These are phyloP conservation scores for Chondrostereum purpureum DNA, from an alignment of 1,284 basidiomycete species.

Conservation along the genomic window DNA sequence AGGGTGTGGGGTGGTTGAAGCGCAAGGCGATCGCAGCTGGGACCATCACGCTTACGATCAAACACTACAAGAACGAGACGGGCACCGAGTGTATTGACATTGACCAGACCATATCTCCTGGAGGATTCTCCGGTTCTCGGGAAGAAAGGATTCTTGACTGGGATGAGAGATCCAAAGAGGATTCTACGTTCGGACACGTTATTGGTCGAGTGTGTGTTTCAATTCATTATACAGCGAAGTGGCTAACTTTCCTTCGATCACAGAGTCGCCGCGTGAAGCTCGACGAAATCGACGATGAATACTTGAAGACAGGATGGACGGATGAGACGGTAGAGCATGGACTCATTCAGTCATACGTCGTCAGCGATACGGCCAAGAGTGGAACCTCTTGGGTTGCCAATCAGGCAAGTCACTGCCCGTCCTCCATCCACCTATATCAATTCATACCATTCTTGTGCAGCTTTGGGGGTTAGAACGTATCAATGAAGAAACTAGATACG, in stretches of 20 bases:
- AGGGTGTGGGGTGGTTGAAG: conserved; percentile 57
- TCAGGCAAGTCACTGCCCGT: conserved; percentile 32
- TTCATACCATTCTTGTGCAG: conserved; percentile 26
- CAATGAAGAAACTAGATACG: conserved; percentile 53
- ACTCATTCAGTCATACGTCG: conserved; percentile 41
- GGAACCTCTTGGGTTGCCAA: conserved; percentile 45
- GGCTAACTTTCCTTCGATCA: background rate
- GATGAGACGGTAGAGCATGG: conserved; percentile 45
- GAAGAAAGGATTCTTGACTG: conserved; percentile 50
- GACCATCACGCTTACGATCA: conserved; percentile 48
- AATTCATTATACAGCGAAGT: background rate
- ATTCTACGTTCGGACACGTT: conserved; percentile 51
- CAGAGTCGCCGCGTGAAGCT: conserved; percentile 37
- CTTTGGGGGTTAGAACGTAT: conserved; percentile 65
- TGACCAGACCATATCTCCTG: conserved; percentile 40
- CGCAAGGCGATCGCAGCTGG: conserved; percentile 46
- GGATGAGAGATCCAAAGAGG: conserved; percentile 39
- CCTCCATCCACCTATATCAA: background rate
- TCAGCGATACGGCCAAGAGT: conserved; percentile 50
- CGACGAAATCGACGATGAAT: conserved; percentile 40
- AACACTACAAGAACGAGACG: conserved; percentile 52
- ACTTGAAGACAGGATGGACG: conserved; percentile 48
- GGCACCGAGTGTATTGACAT: conserved; percentile 56
- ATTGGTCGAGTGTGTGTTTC: conserved; percentile 29
- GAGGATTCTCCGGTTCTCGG: conserved; percentile 44